Evolutionary conservation across 805 yeast species (phyloP).

Genomic region (Candida silvicultrix): DNA sequence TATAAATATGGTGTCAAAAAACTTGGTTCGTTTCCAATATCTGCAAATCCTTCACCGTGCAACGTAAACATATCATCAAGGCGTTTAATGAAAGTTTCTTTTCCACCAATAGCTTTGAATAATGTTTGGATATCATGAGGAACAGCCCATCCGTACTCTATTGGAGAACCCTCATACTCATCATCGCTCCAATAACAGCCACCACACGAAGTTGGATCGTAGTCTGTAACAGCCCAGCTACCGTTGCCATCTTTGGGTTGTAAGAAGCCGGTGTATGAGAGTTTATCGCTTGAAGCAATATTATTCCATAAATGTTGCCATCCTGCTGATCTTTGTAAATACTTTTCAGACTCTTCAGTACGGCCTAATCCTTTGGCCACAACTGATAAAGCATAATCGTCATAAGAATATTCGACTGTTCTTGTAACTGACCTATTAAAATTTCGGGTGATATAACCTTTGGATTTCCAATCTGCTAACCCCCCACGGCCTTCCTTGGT

Average conservation of each 20-base stretch:
- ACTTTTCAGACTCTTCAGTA: slow-evolving; percentile 18
- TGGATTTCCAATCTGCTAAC: slow-evolving; percentile 26
- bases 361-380: slow-evolving; percentile 27
- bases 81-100: slow-evolving; percentile 21
- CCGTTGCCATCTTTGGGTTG: slow-evolving; percentile 28
- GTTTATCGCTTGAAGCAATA: slow-evolving; percentile 15
- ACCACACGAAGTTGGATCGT: slow-evolving; percentile 27
- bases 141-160: slow-evolving; percentile 31
- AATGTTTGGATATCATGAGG: slow-evolving; percentile 28
- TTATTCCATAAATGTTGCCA: slow-evolving; percentile 33
- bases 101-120: slow-evolving; percentile 22
- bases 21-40: slow-evolving; percentile 33
- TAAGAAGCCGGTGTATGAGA: slow-evolving; percentile 26
- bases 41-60: slow-evolving; percentile 24
- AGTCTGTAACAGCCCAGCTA: slow-evolving; percentile 19
- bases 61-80: slow-evolving; percentile 31
- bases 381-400: slow-evolving; percentile 28
- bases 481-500: slow-evolving; percentile 31
- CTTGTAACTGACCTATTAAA: slow-evolving; percentile 28
- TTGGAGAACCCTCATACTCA: slow-evolving; percentile 28
- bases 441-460: slow-evolving; percentile 27
- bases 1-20: slow-evolving; percentile 29
- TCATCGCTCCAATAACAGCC: slow-evolving; percentile 30
- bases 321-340: slow-evolving; percentile 26
- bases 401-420: slow-evolving; percentile 31